Conservation (phyloP, 148 eudicot genomes). For the Vaccinium corymbosum region DNA sequence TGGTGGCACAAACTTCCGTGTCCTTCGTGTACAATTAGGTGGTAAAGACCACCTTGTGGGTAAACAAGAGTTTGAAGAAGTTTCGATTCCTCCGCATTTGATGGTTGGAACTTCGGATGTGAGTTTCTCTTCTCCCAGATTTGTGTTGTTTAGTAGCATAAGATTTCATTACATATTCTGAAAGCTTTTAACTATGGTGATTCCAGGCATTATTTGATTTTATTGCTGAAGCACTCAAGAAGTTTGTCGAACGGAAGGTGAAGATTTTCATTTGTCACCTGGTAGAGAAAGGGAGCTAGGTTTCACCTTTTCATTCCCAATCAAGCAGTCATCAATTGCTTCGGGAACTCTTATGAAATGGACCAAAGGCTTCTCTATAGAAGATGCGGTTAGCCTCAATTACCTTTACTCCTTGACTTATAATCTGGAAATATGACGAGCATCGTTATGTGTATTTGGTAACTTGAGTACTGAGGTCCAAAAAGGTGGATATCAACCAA, state of each 20-base stretch:
- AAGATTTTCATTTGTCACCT: slow-evolving; percentile 64
- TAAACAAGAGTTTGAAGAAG: slow-evolving; percentile 74
- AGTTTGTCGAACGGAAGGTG: slow-evolving; percentile 86
- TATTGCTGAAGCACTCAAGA: slow-evolving; percentile 81
- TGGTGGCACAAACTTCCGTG: slow-evolving; percentile 98
- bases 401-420: not conserved
- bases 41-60: slow-evolving; percentile 62
- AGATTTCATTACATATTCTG: slow-evolving; percentile 19
- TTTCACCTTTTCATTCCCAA: slow-evolving; percentile 97
- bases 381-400: slow-evolving; percentile 56
- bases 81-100: slow-evolving; percentile 77
- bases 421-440: not conserved
- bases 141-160: not conserved
- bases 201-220: slow-evolving; percentile 84
- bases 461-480: not conserved
- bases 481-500: not conserved
- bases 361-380: slow-evolving; percentile 91
- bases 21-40: slow-evolving; percentile 73
- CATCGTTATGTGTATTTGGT: not conserved
- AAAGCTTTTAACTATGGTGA: slow-evolving; percentile 20
- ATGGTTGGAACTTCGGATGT: slow-evolving; percentile 84
- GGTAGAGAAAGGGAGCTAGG: slow-evolving; percentile 93
- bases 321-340: slow-evolving; percentile 73
- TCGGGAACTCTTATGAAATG: slow-evolving; percentile 82
- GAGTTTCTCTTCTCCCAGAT: slow-evolving; percentile 26